Evolutionary conservation across 495 filamentous ascomycete genomes (phyloP).

Genomic region (Neurospora tetraspora): DNA sequence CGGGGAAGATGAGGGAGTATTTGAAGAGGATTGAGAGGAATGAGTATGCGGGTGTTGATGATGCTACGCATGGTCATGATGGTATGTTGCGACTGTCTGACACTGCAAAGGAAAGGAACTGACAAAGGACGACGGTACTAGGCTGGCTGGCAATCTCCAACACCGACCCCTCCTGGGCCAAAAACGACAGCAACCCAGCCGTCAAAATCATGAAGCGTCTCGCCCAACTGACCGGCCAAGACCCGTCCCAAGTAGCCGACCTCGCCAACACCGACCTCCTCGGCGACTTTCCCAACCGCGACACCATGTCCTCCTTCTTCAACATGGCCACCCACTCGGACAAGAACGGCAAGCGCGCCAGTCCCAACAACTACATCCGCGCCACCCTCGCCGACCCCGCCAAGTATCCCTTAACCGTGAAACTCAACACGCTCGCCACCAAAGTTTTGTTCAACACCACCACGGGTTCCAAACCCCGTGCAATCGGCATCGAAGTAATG

Average conservation of each 20-base stretch:
- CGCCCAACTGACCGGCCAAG: constrained; percentile 25
- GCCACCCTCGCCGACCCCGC: constrained; percentile 34
- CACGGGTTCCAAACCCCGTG: constrained; percentile 17
- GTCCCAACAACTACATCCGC: constrained; percentile 34
- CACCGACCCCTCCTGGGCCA: constrained; percentile 23
- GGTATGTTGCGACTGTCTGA: constrained; percentile 4
- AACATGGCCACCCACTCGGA: constrained; percentile 33
- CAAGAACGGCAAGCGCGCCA: constrained; percentile 28
- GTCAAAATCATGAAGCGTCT: constrained; percentile 24
- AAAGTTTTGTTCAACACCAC: constrained; percentile 30
- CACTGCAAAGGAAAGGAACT: neutral
- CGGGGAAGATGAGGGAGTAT: constrained; percentile 36
- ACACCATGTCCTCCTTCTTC: constrained; percentile 33
- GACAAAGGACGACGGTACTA: neutral
- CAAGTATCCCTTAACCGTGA: constrained; percentile 35
- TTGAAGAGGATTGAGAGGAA: constrained; percentile 35
- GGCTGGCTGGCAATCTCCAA: constrained; percentile 33
- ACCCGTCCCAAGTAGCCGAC: constrained; percentile 18
- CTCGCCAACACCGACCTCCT: constrained; percentile 33
- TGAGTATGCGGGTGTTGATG: constrained; percentile 26
- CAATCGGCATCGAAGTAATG: constrained; percentile 38
- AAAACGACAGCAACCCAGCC: constrained; percentile 13
- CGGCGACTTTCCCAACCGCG: constrained; percentile 22
- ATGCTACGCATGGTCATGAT: constrained; percentile 33
- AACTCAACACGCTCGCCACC: constrained; percentile 38